Base-by-base conservation (phyloP, 352 stramenopile genomes). In the Pythium chondricola region DNA sequence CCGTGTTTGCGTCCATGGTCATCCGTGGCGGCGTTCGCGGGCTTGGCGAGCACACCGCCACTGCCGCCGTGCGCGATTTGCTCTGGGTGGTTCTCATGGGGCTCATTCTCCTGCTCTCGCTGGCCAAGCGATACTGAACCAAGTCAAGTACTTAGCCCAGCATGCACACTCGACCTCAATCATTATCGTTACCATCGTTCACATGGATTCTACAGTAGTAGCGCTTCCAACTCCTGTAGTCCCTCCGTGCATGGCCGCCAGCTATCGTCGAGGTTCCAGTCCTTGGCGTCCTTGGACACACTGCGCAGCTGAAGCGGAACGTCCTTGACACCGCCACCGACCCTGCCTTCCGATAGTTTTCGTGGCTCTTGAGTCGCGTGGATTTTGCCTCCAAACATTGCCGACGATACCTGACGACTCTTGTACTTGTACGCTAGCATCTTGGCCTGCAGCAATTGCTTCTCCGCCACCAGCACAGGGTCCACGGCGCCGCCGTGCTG, bases 361-460 rank as follows among this genome's bases (percentile, higher is more conserved):
- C 21, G 1, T 26, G 20, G 16, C 43, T 31, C 18, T 27, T 38
- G 7, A 29, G 16, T 21, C 22, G 30, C 18, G 21, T 40, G 3
- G 44, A 16, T 16, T 3, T 9, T 20, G 22, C 51, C 51, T 8
- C 48, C 46, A 42, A 93, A 93, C 82, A 93, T 93, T 4, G 82
- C 79, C 35, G 61, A 49, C 21, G 79, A 88, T 16, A 91, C 58
- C 37, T 89, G 65, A 6, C 69, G 81, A 48, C 66, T 81, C 27
- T 69, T 58, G 49, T 78, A 29, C 42, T 80, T 86, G 58, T 93
- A 93, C 35, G 79, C 76, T 6, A 87, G 61, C 51, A 74, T 69
- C 50, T 88, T 87, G 3, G 77, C 72, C 8, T 74, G 65, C 27
- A 91, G 46, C 29, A 89, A 42, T 24, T 55, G 57, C 27, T 77